These are phyloP conservation scores for Miscanthus lutarioriparius DNA, from an alignment of 176 grass and related monocot genomes.

Conservation along the genomic window DNA sequence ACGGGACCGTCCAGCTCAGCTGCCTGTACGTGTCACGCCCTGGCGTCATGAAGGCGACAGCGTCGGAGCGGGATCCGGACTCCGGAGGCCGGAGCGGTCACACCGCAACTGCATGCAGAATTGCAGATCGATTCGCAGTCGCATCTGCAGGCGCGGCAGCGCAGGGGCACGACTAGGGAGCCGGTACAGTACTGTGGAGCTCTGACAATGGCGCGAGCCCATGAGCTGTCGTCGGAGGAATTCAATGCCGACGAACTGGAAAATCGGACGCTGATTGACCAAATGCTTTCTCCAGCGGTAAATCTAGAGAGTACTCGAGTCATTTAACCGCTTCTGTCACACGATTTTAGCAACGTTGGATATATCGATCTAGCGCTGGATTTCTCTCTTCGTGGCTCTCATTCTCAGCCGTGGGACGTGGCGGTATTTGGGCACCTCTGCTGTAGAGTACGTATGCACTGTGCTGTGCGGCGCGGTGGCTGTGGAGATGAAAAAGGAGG, in stretches of 20 bases:
- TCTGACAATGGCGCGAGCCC: conserved; percentile 7
- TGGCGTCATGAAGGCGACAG: conserved; percentile 9
- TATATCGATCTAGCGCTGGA: too few species aligned
- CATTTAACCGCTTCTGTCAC: too few species aligned
- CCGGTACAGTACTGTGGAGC: neutral
- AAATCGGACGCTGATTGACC: neutral
- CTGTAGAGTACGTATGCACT: too few species aligned
- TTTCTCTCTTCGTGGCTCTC: too few species aligned
- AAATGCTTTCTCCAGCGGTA: too few species aligned
- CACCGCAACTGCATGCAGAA: neutral
- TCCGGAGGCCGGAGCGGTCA: neutral
- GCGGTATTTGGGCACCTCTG: too few species aligned
- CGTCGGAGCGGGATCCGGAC: conserved; percentile 41
- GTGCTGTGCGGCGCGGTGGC: too few species aligned
- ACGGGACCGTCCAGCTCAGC: conserved; percentile 20
- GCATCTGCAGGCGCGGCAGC: neutral
- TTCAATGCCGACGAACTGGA: neutral
- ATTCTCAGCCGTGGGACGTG: too few species aligned
- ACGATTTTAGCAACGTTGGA: too few species aligned
- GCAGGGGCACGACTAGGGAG: neutral
- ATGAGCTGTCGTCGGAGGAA: conserved; percentile 14
- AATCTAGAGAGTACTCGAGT: too few species aligned
- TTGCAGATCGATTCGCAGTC: neutral
- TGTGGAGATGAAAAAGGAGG: too few species aligned
- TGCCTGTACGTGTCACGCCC: conserved; percentile 16